Base-by-base conservation (phyloP, 176 grass and related monocot genomes). In the Eragrostis curvula region DNA sequence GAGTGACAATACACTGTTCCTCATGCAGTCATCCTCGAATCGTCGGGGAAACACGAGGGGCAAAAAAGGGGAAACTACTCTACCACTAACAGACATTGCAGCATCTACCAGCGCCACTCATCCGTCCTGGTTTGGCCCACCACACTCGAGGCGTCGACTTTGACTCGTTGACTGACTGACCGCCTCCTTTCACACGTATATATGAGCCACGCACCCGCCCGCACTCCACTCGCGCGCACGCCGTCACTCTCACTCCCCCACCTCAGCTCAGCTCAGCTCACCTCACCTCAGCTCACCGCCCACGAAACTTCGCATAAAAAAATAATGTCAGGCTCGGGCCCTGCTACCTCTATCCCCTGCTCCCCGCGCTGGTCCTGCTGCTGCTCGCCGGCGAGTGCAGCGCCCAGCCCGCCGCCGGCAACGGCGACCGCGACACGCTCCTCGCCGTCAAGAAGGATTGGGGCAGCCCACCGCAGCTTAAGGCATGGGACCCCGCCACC, bases 401-500 rank as follows among this genome's bases (percentile, higher is more conserved):
- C 56, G 30, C 83, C 58, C 74, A 83, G 69, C 32, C 45, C 47
- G 39, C 57, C 46, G 39, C 5, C 1, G 20, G 23, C 50, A 15
- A 12, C 9, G 12, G 65, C 17, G 75, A 87, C 70, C 63, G 64
- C 9, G 61, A 84, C 51, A 84, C 81, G 5, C 88, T 92, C 8
- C 75, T 96, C 7, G n/a, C 83, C 32, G 5, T 86, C 53, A 83
- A 79, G 55, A 66, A 81, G 9, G 71, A 49, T 0, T 97, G 83
- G 86, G 81, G 83, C 29, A 85, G 53, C 74, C 77, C 86, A 4
- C 14, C 55, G 12, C 25, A 67, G n/a, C 86, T 97, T 41, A 15
- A 10, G 6, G 90, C 94, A 6, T 97, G 94, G 94, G 85, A 87
- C 68, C 43, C 61, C 68, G 30, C 76, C 17, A 24, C 71, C 60